A percentile compares a stretch with the other conserved stretches of the same genome.
These are phyloP conservation scores for Wickerhamomyces xylosicus DNA, from an alignment of 805 yeast species.

Conservation along the genomic window DNA sequence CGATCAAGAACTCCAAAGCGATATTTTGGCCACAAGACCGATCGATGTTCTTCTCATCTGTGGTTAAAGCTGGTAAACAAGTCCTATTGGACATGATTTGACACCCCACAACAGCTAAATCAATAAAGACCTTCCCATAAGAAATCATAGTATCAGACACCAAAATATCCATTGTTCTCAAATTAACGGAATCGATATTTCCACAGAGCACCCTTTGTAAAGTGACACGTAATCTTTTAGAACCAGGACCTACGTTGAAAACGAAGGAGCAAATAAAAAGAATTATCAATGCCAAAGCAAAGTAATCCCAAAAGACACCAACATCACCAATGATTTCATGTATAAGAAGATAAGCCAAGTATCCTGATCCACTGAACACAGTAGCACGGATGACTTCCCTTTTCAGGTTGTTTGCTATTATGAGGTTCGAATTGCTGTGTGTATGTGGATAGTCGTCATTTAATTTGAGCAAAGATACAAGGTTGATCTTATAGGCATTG, in stretches of 20 bases:
- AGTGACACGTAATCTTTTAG: conserved; percentile 36
- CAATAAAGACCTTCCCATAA: conserved; percentile 66
- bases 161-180: conserved; percentile 71
- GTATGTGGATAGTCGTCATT: background rate
- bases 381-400: background rate
- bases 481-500: background rate
- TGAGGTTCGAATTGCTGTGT: background rate
- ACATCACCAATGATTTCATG: background rate
- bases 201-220: conserved; percentile 47
- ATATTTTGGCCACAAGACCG: conserved; percentile 24
- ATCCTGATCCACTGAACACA: background rate
- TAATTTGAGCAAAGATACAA: background rate
- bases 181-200: conserved; percentile 38
- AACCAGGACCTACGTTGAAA: conserved; percentile 23
- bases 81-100: conserved; percentile 28
- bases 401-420: too few species aligned
- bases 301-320: background rate
- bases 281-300: conserved; percentile 9
- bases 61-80: conserved; percentile 20
- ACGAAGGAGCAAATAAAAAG: conserved; percentile 23
- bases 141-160: conserved; percentile 81
- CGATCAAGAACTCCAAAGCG: conserved; percentile 26
- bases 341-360: background rate
- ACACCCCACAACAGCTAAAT: conserved; percentile 48
- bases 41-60: conserved; percentile 16